These are phyloP conservation scores for Isatis tinctoria DNA, from an alignment of 345 rosid species.

Conservation along the genomic window DNA sequence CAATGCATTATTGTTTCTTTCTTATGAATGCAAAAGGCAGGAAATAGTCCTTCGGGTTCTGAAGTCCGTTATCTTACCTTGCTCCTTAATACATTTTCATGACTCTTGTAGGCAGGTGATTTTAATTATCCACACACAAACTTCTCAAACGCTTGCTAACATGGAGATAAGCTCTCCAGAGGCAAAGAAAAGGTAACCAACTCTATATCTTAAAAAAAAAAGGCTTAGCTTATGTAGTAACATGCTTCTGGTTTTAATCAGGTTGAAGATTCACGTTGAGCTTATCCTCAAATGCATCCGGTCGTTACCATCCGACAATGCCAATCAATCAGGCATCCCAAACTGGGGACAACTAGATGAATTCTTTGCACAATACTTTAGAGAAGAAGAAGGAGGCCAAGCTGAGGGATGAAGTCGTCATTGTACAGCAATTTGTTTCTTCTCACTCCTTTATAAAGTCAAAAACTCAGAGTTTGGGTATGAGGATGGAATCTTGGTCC, in stretches of 20 bases:
- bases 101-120: constrained; percentile 79
- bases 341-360: constrained; percentile 93
- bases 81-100: background rate
- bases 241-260: constrained; percentile 19
- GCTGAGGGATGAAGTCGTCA: constrained; percentile 24
- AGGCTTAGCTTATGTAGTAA: background rate
- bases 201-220: background rate
- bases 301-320: constrained; percentile 71
- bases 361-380: constrained; percentile 64
- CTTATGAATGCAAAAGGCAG: background rate
- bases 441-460: background rate
- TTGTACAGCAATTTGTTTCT: constrained; percentile 30
- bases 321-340: constrained; percentile 40
- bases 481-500: background rate
- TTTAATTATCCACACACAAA: constrained; percentile 72
- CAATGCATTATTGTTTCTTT: background rate
- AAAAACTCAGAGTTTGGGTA: background rate
- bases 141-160: constrained; percentile 67
- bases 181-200: constrained; percentile 70
- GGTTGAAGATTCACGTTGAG: constrained; percentile 62
- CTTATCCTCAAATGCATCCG: constrained; percentile 90
- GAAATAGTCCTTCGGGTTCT: background rate
- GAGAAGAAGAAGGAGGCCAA: constrained; percentile 29
- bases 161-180: constrained; percentile 72
- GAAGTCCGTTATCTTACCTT: background rate